Conservation (phyloP, 2,329 filamentous ascomycete genomes). For the Stagonosporopsis cucurbitacearum region DNA sequence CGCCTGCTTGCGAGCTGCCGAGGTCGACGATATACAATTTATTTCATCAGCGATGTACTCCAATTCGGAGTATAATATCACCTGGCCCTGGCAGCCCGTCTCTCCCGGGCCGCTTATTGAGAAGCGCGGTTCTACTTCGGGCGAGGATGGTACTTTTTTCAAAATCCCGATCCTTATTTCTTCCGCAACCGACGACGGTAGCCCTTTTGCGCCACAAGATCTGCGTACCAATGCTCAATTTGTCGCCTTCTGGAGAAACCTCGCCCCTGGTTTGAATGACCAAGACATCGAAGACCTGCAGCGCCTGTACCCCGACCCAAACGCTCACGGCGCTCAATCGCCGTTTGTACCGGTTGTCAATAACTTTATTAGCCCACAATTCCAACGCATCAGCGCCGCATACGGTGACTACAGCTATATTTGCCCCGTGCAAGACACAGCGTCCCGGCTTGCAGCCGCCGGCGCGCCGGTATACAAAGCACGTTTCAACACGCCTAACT, state of each 20-base stretch:
- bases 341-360: conserved; percentile 36
- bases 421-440: conserved; percentile 46
- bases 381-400: conserved; percentile 53
- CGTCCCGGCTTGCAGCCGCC: conserved; percentile 29
- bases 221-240: conserved; percentile 48
- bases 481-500: conserved; percentile 47
- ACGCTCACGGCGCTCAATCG: conserved; percentile 12
- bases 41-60: conserved; percentile 51
- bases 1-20: conserved; percentile 49
- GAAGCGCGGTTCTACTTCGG: conserved; percentile 53
- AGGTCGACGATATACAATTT: conserved; percentile 49
- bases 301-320: conserved; percentile 38
- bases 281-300: conserved; percentile 40
- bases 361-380: conserved; percentile 54
- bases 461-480: conserved; percentile 43
- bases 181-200: conserved; percentile 48
- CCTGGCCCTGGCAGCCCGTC: conserved; percentile 59
- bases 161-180: conserved; percentile 43
- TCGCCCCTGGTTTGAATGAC: conserved; percentile 37
- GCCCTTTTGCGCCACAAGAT: conserved; percentile 37
- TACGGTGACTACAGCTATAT: conserved; percentile 48
- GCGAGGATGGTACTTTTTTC: conserved; percentile 45
- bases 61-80: conserved; percentile 50
- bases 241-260: conserved; percentile 40
- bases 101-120: conserved; percentile 56